These are phyloP conservation scores for Lasiosphaeria hispida DNA, from an alignment of 495 filamentous ascomycete genomes.

Conservation along the genomic window DNA sequence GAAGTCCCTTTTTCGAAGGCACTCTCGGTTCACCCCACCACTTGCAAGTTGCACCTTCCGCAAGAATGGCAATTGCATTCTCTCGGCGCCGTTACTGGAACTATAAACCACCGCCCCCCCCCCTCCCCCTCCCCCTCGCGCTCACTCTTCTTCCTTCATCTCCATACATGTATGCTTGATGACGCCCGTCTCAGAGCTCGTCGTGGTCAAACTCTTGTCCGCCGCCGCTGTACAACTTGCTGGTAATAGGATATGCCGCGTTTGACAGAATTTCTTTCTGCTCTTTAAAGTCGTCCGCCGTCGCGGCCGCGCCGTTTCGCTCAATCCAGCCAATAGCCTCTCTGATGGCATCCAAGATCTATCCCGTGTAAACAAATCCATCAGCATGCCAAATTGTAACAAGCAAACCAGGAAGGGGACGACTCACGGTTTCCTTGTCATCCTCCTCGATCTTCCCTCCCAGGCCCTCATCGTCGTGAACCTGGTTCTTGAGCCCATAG, in stretches of 20 bases:
- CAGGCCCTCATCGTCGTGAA: slow-evolving; percentile 84
- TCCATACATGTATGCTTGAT: background rate
- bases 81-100: too few relatives aligned
- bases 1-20: too few relatives aligned
- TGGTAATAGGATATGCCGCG: slow-evolving; percentile 91
- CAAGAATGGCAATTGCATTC: too few relatives aligned
- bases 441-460: slow-evolving; percentile 92
- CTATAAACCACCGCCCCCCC: too few relatives aligned
- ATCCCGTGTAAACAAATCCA: slow-evolving; percentile 21
- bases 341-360: slow-evolving; percentile 87
- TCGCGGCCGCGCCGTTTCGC: slow-evolving; percentile 78
- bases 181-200: slow-evolving; percentile 8
- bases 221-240: slow-evolving; percentile 68
- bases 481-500: slow-evolving; percentile 94
- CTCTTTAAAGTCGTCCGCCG: slow-evolving; percentile 89
- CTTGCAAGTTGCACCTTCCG: too few relatives aligned
- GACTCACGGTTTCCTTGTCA: slow-evolving; percentile 80
- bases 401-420: background rate
- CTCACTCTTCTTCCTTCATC: too few relatives aligned
- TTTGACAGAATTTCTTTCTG: slow-evolving; percentile 91
- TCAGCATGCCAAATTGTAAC: background rate
- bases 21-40: too few relatives aligned
- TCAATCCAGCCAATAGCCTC: slow-evolving; percentile 90
- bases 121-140: too few relatives aligned
- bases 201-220: slow-evolving; percentile 4